Evolutionary conservation across 2,329 filamentous ascomycete genomes (phyloP).

Genomic region (Immersiporthe knoxdaviesiana): DNA sequence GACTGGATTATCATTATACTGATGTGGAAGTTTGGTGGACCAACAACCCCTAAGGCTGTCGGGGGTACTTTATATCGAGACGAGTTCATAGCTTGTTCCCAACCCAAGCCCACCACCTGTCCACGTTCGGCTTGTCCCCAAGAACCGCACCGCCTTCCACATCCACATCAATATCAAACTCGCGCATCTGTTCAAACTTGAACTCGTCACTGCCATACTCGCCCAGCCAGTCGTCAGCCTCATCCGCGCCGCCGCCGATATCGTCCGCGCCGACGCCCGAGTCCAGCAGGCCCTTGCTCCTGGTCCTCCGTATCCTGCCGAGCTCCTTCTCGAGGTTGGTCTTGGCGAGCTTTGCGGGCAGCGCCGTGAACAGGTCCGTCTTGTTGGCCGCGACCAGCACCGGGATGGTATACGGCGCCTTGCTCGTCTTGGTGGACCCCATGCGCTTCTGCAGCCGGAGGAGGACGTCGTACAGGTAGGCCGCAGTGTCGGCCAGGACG

Average conservation of each 20-base stretch:
- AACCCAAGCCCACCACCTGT: slow-evolving; percentile 92
- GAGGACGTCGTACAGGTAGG: slow-evolving; percentile 89
- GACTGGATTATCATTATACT: slow-evolving; percentile 5
- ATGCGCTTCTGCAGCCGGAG: slow-evolving; percentile 74
- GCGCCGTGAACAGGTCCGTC: slow-evolving; percentile 89
- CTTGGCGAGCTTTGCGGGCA: slow-evolving; percentile 78
- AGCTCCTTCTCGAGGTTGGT: slow-evolving; percentile 79
- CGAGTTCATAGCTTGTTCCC: slow-evolving; percentile 65
- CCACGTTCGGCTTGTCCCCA: slow-evolving; percentile 69
- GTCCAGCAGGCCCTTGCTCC: slow-evolving; percentile 80
- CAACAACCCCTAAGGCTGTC: slow-evolving; percentile 9
- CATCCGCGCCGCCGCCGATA: slow-evolving; percentile 64
- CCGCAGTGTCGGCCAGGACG: slow-evolving; percentile 71
- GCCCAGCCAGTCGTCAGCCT: slow-evolving; percentile 84
- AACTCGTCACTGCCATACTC: slow-evolving; percentile 79
- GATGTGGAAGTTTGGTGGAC: neutral
- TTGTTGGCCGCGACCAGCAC: slow-evolving; percentile 93
- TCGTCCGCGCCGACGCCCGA: slow-evolving; percentile 73
- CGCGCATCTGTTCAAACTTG: slow-evolving; percentile 78
- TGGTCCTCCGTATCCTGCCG: slow-evolving; percentile 73
- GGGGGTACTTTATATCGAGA: neutral
- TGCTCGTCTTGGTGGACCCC: slow-evolving; percentile 44
- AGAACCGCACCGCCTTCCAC: slow-evolving; percentile 75
- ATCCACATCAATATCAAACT: slow-evolving; percentile 78
- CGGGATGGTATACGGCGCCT: slow-evolving; percentile 63